Percentiles rank a stretch among this genome's conserved stretches.
Evolutionary conservation across 371 early-diverging fungal genomes (phyloP).

Genomic region (Sporodiniella umbellata): DNA sequence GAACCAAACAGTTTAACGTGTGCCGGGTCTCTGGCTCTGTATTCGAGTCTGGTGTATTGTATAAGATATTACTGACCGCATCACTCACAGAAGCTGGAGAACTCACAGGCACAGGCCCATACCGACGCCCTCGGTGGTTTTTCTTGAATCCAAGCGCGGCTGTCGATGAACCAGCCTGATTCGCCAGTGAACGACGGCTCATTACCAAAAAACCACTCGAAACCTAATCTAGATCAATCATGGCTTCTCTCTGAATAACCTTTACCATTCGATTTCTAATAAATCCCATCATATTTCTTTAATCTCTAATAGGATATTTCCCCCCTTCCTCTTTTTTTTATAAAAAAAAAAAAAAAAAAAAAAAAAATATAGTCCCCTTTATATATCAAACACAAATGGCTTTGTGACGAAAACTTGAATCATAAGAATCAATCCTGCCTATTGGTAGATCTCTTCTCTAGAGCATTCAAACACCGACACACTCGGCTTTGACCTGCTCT

Average conservation of each 20-base stretch:
- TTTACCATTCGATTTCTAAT: conserved; percentile 17
- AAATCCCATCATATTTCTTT: conserved; percentile 3
- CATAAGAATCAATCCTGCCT: conserved; percentile 12
- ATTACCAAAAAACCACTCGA: not conserved
- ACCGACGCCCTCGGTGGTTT: conserved; percentile 51
- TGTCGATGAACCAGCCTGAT: conserved; percentile 34
- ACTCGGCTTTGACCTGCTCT: too few species aligned
- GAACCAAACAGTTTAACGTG: conserved; percentile 90
- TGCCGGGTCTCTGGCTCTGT: conserved; percentile 64
- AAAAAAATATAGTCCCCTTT: conserved; percentile 6
- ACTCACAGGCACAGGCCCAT: conserved; percentile 41
- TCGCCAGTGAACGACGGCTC: not conserved
- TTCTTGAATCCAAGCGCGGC: conserved; percentile 58
- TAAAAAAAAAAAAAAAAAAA: not conserved
- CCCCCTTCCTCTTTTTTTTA: too few species aligned
- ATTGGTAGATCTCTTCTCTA: conserved; percentile 19
- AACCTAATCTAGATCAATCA: not conserved
- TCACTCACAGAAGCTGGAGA: conserved; percentile 66
- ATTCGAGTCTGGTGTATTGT: conserved; percentile 78
- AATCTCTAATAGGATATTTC: too few species aligned
- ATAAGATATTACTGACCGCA: conserved; percentile 87
- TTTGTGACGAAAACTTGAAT: conserved; percentile 24
- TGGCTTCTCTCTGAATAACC: not conserved
- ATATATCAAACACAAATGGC: not conserved
- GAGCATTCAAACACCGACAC: not conserved